These are phyloP conservation scores for Lumnitzera littorea DNA, from an alignment of 345 rosid species.

Conservation along the genomic window DNA sequence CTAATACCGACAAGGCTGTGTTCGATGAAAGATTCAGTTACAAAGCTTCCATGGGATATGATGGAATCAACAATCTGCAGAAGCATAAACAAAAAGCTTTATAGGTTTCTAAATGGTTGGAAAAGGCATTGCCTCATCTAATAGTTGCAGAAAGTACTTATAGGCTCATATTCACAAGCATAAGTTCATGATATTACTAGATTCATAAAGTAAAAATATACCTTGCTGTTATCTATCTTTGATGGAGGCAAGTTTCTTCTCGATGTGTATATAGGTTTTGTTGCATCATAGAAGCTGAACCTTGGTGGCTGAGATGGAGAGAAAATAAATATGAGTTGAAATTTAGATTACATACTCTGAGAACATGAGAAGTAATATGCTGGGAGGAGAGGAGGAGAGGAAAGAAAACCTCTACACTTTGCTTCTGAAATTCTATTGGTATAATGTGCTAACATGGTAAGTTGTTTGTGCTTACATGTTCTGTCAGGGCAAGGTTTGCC, in stretches of 20 bases:
- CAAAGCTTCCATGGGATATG: constrained; percentile 88
- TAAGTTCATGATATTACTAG: too few species aligned
- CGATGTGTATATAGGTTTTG: constrained; percentile 85
- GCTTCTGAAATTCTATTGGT: too few species aligned
- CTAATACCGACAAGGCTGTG: constrained; percentile 89
- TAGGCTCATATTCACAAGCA: too few species aligned
- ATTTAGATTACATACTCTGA: background rate
- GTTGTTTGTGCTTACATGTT: constrained; percentile 50
- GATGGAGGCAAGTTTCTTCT: constrained; percentile 91
- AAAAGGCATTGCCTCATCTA: too few species aligned
- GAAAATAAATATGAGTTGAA: constrained; percentile 3
- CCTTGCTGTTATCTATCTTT: constrained; percentile 76
- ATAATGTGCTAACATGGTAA: too few species aligned
- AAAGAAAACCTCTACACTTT: too few species aligned
- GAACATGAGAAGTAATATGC: background rate
- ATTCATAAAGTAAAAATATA: constrained; percentile 7
- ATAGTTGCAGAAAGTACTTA: too few species aligned
- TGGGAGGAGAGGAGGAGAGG: too few species aligned
- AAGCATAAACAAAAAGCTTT: background rate
- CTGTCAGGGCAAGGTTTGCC: constrained; percentile 91
- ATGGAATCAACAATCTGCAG: constrained; percentile 76
- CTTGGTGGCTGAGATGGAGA: constrained; percentile 59
- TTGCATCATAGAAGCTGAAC: constrained; percentile 90
- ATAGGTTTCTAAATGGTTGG: too few species aligned
- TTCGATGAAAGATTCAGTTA: constrained; percentile 57